Evolutionary conservation across 2,329 filamentous ascomycete species (phyloP).

Genomic region (Shiraia bambusicola): DNA sequence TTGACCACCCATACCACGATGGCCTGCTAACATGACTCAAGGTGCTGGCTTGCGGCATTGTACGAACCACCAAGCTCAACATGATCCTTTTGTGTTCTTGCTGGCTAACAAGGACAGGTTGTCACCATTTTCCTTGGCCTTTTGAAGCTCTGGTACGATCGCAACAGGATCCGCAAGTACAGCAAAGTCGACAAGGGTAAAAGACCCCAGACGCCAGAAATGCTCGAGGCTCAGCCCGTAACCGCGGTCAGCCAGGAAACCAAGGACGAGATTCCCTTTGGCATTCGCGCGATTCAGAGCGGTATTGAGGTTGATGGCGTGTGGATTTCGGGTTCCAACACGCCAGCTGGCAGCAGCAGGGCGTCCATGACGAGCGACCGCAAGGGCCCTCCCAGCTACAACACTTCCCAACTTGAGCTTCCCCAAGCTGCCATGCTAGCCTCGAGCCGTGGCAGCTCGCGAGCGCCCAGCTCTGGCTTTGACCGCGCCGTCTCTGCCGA

Average conservation of each 20-base stretch:
- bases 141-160: slow-evolving; percentile 59
- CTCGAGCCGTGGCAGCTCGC: slow-evolving; percentile 41
- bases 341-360: slow-evolving; percentile 42
- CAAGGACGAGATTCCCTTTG: slow-evolving; percentile 75
- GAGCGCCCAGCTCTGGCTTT: slow-evolving; percentile 37
- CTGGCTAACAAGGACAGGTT: slow-evolving; percentile 47
- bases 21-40: slow-evolving; percentile 45
- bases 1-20: not conserved
- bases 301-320: slow-evolving; percentile 85
- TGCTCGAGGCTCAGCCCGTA: slow-evolving; percentile 66
- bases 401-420: slow-evolving; percentile 37
- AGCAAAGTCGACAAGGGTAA: slow-evolving; percentile 43
- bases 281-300: slow-evolving; percentile 79
- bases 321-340: slow-evolving; percentile 52
- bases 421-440: slow-evolving; percentile 30
- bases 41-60: slow-evolving; percentile 72
- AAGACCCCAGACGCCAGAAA: slow-evolving; percentile 53
- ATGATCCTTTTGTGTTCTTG: not conserved
- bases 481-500: slow-evolving; percentile 45
- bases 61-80: slow-evolving; percentile 31
- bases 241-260: slow-evolving; percentile 51
- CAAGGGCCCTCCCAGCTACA: slow-evolving; percentile 32
- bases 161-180: slow-evolving; percentile 48
- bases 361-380: slow-evolving; percentile 34
- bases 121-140: slow-evolving; percentile 69